Conservation (phyloP, 164 flowering plant species). For the Paratinospora sagittata region DNA sequence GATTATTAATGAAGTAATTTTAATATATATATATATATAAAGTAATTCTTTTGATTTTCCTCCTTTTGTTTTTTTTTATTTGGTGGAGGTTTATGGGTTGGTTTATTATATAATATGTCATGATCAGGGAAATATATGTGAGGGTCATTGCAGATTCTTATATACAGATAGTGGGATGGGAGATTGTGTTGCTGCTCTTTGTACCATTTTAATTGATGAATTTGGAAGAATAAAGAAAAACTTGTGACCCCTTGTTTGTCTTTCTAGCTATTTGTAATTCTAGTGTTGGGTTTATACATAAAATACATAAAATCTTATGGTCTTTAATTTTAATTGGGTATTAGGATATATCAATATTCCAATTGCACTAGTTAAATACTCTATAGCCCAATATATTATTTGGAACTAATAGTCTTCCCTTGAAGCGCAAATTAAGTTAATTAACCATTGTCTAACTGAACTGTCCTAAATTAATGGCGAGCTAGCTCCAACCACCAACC, state of each 20-base stretch:
- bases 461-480: too few relatives aligned
- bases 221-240: not conserved
- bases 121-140: not conserved
- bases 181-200: not conserved
- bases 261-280: not conserved
- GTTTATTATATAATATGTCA: not conserved
- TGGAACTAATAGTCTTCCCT: too few relatives aligned
- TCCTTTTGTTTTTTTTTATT: not conserved
- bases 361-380: too few relatives aligned
- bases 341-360: too few relatives aligned
- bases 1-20: not conserved
- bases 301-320: not conserved
- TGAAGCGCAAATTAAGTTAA: too few relatives aligned
- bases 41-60: not conserved
- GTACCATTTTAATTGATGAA: not conserved
- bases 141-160: not conserved
- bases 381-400: too few relatives aligned
- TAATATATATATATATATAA: not conserved
- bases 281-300: not conserved
- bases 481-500: too few relatives aligned
- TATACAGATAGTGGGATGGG: not conserved
- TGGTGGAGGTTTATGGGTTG: not conserved
- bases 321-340: too few relatives aligned
- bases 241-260: not conserved
- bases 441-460: too few relatives aligned